Evolutionary conservation across 257 asterid genomes (phyloP).

Genomic region (Solanum dulcamara): DNA sequence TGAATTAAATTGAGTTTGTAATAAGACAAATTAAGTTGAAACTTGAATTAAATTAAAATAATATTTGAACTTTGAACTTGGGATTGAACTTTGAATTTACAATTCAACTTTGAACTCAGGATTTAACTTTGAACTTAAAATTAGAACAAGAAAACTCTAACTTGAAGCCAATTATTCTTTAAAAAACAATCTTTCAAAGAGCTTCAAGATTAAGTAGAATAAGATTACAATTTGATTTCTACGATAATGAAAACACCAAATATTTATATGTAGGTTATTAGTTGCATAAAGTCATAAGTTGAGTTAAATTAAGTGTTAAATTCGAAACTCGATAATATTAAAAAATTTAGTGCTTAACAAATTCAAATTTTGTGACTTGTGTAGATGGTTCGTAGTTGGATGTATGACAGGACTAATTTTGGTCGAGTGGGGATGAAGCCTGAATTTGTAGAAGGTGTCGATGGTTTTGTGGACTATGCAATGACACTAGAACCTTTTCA

Average conservation of each 20-base stretch:
- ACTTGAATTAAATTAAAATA: background rate
- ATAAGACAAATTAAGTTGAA: background rate
- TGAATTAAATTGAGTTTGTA: background rate
- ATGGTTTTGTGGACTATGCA: background rate
- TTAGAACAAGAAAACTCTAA: background rate
- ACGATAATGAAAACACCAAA: background rate
- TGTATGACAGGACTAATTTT: background rate
- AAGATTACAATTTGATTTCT: background rate
- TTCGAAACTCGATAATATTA: background rate
- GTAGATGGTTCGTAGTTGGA: background rate
- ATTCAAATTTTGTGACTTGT: background rate
- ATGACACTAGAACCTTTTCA: background rate
- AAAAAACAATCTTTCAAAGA: background rate
- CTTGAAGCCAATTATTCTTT: background rate
- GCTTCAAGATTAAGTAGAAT: background rate
- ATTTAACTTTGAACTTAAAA: background rate
- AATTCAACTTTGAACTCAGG: no score
- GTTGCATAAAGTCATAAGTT: background rate
- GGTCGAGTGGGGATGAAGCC: background rate
- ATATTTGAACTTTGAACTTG: background rate
- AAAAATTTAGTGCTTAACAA: background rate
- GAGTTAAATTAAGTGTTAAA: background rate
- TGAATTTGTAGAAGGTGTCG: background rate
- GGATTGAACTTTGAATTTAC: background rate
- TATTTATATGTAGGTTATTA: background rate